These are phyloP conservation scores for Dendrocalamus sinicus DNA, from an alignment of 176 grass and related monocot genomes.

Conservation along the genomic window DNA sequence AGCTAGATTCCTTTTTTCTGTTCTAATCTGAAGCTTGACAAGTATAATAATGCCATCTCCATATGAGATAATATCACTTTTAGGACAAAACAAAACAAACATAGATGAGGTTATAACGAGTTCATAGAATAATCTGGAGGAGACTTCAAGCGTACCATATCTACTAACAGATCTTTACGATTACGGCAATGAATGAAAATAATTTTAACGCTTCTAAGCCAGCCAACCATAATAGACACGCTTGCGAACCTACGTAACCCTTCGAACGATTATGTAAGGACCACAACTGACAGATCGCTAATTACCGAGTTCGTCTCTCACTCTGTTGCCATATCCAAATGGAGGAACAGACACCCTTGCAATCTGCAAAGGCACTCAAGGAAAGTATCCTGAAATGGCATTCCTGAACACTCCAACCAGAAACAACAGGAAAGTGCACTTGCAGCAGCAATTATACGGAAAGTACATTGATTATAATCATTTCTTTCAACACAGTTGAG, in stretches of 20 bases:
- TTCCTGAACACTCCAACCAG: neutral
- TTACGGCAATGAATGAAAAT: neutral
- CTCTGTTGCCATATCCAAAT: too few species aligned
- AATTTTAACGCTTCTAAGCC: conserved; percentile 33
- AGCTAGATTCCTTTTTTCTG: neutral
- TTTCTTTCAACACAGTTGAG: neutral
- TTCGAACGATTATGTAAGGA: neutral
- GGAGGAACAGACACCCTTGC: neutral
- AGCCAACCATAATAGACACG: conserved; percentile 20
- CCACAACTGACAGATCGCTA: neutral
- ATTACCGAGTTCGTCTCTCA: neutral
- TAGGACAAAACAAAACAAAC: neutral
- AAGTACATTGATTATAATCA: neutral
- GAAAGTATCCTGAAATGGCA: neutral
- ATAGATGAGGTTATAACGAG: neutral
- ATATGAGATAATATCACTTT: neutral
- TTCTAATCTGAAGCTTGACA: neutral
- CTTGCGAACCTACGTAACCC: neutral
- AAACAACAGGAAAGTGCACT: neutral
- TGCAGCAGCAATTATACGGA: neutral
- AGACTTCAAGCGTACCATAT: conserved; percentile 9
- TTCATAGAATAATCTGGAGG: neutral
- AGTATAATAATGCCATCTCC: neutral
- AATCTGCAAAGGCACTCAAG: neutral
- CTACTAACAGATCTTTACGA: neutral